A percentile compares a stretch with the other conserved stretches of the same genome.
These are phyloP conservation scores for Aspergillus taichungensis DNA, from an alignment of 495 filamentous ascomycete genomes.

Conservation along the genomic window DNA sequence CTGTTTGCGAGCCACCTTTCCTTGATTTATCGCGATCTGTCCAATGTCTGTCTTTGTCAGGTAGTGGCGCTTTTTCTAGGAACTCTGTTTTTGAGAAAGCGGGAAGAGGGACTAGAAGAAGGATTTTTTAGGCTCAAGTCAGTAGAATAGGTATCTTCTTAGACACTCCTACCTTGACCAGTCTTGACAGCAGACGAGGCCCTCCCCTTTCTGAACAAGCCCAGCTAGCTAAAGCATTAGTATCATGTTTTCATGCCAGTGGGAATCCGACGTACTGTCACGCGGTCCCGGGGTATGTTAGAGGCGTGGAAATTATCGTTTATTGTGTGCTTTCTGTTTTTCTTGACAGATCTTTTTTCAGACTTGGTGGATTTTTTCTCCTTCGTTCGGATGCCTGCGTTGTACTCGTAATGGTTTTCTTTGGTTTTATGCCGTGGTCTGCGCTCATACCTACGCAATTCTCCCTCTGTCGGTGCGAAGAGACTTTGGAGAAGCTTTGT, in stretches of 20 bases:
- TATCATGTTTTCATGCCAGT: conserved; percentile 12
- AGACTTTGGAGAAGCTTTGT: not conserved
- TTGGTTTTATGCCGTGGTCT: conserved; percentile 53
- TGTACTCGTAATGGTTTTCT: conserved; percentile 44
- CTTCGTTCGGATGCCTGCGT: conserved; percentile 10
- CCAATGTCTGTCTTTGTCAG: no score
- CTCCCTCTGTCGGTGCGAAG: not conserved
- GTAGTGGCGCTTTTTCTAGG: conserved; percentile 22
- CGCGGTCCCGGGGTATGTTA: conserved; percentile 51
- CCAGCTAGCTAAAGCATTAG: conserved; percentile 41
- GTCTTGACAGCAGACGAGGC: conserved; percentile 49
- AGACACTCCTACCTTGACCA: conserved; percentile 24
- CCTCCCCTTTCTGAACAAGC: conserved; percentile 65
- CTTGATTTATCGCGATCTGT: no score
- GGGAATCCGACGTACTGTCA: conserved; percentile 46
- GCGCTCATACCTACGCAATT: conserved; percentile 39
- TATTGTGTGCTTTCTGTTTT: conserved; percentile 36
- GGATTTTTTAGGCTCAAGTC: no score
- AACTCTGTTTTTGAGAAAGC: conserved; percentile 63
- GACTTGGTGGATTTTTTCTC: conserved; percentile 23
- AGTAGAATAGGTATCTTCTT: no score
- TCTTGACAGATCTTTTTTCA: conserved; percentile 27
- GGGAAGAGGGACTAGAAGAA: conserved; percentile 48
- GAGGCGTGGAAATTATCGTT: conserved; percentile 56
- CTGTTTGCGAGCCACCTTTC: no score